Evolutionary conservation across 1,284 basidiomycete genomes (phyloP), one percentile per base, ranked within the genome.

Genomic region (Trichosporon asahii): DNA sequence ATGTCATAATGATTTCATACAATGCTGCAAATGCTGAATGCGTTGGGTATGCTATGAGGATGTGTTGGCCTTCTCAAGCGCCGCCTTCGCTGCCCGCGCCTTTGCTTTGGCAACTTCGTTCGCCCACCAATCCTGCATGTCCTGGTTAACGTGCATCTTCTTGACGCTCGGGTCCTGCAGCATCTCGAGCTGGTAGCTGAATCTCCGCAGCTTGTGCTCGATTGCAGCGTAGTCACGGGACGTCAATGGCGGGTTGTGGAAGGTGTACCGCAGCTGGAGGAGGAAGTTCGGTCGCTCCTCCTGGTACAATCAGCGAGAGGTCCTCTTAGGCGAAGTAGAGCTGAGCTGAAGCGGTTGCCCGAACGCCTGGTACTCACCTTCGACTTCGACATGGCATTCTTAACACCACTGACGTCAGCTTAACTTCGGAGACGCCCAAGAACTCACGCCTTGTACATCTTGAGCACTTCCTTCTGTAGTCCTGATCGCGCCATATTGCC

Each of bases 141-240:
- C 82, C 8, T 66, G 40, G 49, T 77, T 79, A 6, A 82, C 76
- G 61, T 71, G 71, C 60, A 85, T 78, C 14, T 78, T 75, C 67
- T 76, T 75, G 2, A 83, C 81, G 21, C 74, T 76, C 5, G 77
- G 73, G 29, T 77, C 75, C 12, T 78, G 78, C 11, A 84, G 75
- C 77, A 82, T 82, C 40, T 84, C 84, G 21, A 85, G 71, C 4
- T 79, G 82, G 18, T 79, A 71, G 6, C 74, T 75, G 73, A 83
- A 82, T 61, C 75, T 76, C 18, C 84, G 79, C 9, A 85, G 75
- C 82, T 83, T 81, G 73, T 84, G 78, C 71, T 85, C 84, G 21
- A 85, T 83, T 2, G 84, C 84, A 4, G 79, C 77, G 44, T 82
- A 81, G 72, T 85, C 84, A 61, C 83, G 67, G 14, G 76, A 70